Base-by-base conservation (phyloP, 2,329 filamentous ascomycete genomes). In the Fragosphaeria purpurea region DNA sequence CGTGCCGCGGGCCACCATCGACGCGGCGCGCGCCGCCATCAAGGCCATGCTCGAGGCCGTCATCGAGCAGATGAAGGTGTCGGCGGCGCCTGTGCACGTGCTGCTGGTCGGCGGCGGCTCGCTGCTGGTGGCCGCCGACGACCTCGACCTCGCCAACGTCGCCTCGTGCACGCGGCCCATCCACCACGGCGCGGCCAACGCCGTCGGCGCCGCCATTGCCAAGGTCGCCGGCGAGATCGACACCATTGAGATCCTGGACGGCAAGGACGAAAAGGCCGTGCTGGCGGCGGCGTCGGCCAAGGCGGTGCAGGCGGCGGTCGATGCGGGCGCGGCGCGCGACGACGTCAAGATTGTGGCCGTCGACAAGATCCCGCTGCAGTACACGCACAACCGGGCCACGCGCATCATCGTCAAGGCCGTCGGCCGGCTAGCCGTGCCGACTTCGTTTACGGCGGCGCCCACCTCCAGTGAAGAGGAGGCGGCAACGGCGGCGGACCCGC, bases 51-150 rank as follows among this genome's bases (percentile, higher is more conserved):
- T 82, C 3, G 77, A 82, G 50, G 68, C 64, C 13, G 68, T 74
- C 1, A 73, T 82, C 32, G 80, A 83, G 58, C 75, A 69, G 4
- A 81, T 82, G 72, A 83, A 83, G 59, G 79, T 74, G 0, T 79
- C 78, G 0, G 75, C 77, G 0, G 73, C 74, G n/a, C 73, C 79
- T 32, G 53, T 81, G 1, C 73, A 76, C 0, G 79, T 83, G 0
- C 62, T 84, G 1, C 73, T 84, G 0, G 80, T 85, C 0, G 80
- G 81, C 9, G 81, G 80, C 0, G 81, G 81, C 4, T 76, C 79
- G 1, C 66, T 83, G 6, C 70, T 83, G 39, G 73, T 75, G 0
- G 77, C 78, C 0, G 67, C 75, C 33, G 62, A 70, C 12, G n/a
- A n/a, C n/a, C n/a, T n/a, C n/a, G n/a, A n/a, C n/a, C 65, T 83